Evolutionary conservation across 2,329 filamentous ascomycete genomes (phyloP), one percentile per base, ranked within the genome.

Genomic region (Fusarium sp.): DNA sequence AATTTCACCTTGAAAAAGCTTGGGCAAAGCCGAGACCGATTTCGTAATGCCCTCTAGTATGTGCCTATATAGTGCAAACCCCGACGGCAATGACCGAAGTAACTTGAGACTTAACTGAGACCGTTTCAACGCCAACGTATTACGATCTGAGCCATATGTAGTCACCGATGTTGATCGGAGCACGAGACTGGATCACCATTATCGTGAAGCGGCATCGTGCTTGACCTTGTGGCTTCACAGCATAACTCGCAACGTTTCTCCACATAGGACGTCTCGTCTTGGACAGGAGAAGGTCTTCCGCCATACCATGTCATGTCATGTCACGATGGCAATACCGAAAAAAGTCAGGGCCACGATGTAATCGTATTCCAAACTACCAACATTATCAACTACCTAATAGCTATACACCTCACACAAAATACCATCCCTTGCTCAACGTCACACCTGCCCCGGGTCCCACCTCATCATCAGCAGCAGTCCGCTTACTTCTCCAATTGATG

Each of bases 291-390:
- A 20, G 45, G n/a, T 55, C 46, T 48, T 52, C 46, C 18, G 61
- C 57, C 49, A 55, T 64, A 27, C 10, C 25, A 27, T 27, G 25
- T 27, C 25, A 27, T 29, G 55, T 67, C 37, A 45, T 52, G 27
- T 22, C 53, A 37, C 37, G 22, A 56, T 29, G 27, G 27, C 9
- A 60, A 57, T 34, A 13, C 29, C 20, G 22, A 51, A 67, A 60
- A 61, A 46, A 34, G 51, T 53, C 49, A 47, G 25, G 47, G 52
- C 48, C 55, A 44, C 70, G 46, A 53, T 61, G 48, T 48, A 41
- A 44, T 54, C 54, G 58, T 49, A 60, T 71, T 72, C 63, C 57
- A 62, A 60, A 52, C 57, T 69, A 55, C 63, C 63, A 55, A 53
- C 24, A 61, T 69, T 61, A 53, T 49, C 24, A 44, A 65, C 41